Base-by-base conservation (phyloP, 2,329 filamentous ascomycete species). In the Talaromyces rugulosus region DNA sequence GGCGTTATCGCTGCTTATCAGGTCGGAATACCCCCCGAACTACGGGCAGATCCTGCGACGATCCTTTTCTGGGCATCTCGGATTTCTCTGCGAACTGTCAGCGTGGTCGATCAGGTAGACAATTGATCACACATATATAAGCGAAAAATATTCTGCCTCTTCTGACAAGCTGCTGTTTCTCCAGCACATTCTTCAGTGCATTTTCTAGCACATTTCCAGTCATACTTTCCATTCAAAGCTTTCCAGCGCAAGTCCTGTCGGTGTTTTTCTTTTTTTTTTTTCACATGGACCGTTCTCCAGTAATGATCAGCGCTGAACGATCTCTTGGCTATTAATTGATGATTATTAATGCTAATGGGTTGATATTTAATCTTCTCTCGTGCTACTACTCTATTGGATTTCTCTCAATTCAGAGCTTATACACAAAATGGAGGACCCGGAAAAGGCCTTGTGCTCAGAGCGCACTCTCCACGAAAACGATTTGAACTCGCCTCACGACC, bases 71-170 rank as follows among this genome's bases (percentile, higher is more conserved):
- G 5, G 36, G 8, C 11, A 54, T 53, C 55, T 61, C 60, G 60
- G 60, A 47, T 36, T 58, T 62, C 55, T 62, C 9, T 58, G 60
- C 60, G 60, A 62, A 40, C 16, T 14, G 28, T 47, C 42, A 12
- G 40, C 12, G 40, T 18, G 23, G 23, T 42, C 18, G 44, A 47
- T 51, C 5, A 23, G 6, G 7, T 36, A 7, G 44, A 47, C 44
- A 23, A 47, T 18, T 23, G 7, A 23, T 23, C n/a, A 18, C 44
- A 47, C 44, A 47, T 18, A 47, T 2, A 18, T 47, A 47, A 47
- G 44, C 44, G 44, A 47, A 47, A 47, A 23, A 23, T 23, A 47
- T 47, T 18, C 18, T 47, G n/a, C 16, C 9, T 47, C 16, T 18
- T 23, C 7, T 44, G 16, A 18, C n/a, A 44, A 18, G 12, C n/a